Evolutionary conservation across 2,329 filamentous ascomycete genomes (phyloP).

Genomic region (Apiospora arundinis): DNA sequence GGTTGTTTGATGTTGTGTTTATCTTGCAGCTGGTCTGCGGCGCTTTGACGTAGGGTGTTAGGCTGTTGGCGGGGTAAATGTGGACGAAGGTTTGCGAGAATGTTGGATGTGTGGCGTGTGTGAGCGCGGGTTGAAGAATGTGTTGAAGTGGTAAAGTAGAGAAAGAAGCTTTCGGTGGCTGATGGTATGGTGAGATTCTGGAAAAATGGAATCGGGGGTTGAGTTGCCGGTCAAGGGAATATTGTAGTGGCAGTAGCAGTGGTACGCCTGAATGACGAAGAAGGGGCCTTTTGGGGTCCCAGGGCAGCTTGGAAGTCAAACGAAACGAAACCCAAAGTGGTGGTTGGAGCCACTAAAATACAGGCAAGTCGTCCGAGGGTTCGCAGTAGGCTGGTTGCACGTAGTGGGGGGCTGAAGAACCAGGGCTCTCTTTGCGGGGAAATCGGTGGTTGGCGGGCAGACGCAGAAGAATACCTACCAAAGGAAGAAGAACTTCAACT

Average conservation of each 20-base stretch:
- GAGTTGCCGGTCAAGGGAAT: not conserved
- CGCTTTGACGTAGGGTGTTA: not conserved
- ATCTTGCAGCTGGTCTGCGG: not conserved
- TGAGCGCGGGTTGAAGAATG: not conserved
- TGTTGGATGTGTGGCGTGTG: not conserved
- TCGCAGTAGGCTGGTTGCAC: not conserved
- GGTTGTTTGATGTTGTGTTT: not conserved
- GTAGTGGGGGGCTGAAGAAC: not conserved
- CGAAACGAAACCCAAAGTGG: constrained; percentile 13
- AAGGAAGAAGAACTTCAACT: not conserved
- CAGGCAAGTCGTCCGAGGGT: constrained; percentile 10
- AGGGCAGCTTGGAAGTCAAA: constrained; percentile 9
- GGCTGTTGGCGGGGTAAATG: not conserved
- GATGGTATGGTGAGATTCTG: not conserved
- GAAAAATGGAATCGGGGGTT: constrained; percentile 9
- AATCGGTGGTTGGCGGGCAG: not conserved
- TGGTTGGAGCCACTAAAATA: constrained; percentile 13
- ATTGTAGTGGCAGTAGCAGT: not conserved
- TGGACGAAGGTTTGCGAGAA: not conserved
- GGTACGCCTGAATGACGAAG: not conserved
- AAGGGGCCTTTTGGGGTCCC: not conserved
- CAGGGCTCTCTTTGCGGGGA: not conserved
- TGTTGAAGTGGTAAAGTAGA: not conserved
- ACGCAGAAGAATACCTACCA: not conserved
- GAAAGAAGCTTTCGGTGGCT: constrained; percentile 13